These are phyloP conservation scores for Athelia sp. DNA, from an alignment of 1,284 basidiomycete genomes.

Conservation along the genomic window DNA sequence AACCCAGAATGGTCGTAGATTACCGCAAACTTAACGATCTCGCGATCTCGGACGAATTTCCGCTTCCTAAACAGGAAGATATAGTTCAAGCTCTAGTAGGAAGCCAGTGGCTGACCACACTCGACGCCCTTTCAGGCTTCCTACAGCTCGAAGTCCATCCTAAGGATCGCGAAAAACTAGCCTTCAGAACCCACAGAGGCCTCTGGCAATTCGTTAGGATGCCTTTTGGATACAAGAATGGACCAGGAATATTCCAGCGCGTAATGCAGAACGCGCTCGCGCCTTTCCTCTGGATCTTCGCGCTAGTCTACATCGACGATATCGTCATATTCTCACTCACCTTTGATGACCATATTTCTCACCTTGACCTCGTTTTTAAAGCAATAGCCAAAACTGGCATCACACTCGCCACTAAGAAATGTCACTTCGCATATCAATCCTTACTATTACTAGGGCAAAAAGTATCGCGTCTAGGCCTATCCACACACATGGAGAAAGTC, in stretches of 20 bases:
- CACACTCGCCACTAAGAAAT: conserved; percentile 30
- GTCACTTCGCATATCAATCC: conserved; percentile 27
- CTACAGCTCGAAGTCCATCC: conserved; percentile 28
- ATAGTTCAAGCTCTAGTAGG: conserved; percentile 30
- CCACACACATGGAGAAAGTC: conserved; percentile 24
- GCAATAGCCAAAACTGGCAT: conserved; percentile 22
- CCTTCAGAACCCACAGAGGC: conserved; percentile 32
- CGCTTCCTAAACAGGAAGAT: conserved; percentile 31
- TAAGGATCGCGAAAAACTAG: conserved; percentile 27
- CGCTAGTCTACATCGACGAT: conserved; percentile 32
- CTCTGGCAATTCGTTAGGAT: conserved; percentile 34
- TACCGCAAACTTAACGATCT: conserved; percentile 27
- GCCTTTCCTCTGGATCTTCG: conserved; percentile 32
- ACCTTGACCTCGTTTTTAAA: conserved; percentile 24
- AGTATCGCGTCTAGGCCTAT: conserved; percentile 24
- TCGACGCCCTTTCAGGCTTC: conserved; percentile 35
- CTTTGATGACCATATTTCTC: conserved; percentile 27
- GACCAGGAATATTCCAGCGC: conserved; percentile 34
- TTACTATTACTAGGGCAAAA: conserved; percentile 30
- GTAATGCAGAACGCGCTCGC: conserved; percentile 33
- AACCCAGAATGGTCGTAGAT: conserved; percentile 18
- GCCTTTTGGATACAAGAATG: conserved; percentile 37
- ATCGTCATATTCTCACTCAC: conserved; percentile 29
- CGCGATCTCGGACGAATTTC: conserved; percentile 34
- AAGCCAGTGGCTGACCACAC: conserved; percentile 24